A percentile compares a stretch with the other conserved stretches of the same genome.
These are phyloP conservation scores for Aquilaria yunnanensis DNA, from an alignment of 345 rosid genomes.

Conservation along the genomic window DNA sequence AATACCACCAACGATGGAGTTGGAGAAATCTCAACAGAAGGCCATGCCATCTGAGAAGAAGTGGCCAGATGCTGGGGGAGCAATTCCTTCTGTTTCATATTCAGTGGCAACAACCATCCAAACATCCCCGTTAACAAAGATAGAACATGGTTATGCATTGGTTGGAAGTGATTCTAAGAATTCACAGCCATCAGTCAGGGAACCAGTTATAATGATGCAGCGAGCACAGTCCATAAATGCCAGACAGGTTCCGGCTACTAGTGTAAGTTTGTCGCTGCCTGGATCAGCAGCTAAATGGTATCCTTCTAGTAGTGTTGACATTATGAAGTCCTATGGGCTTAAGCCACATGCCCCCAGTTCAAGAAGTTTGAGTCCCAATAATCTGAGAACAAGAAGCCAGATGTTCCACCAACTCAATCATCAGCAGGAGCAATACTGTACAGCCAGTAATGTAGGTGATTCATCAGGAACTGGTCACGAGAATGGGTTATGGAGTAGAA, in stretches of 20 bases:
- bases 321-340: slow-evolving; percentile 49
- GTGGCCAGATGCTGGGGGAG: slow-evolving; percentile 37
- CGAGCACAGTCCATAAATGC: slow-evolving; percentile 49
- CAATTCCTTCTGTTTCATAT: slow-evolving; percentile 38
- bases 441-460: slow-evolving; percentile 34
- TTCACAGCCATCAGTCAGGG: slow-evolving; percentile 43
- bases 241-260: slow-evolving; percentile 40
- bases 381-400: slow-evolving; percentile 35
- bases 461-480: slow-evolving; percentile 38
- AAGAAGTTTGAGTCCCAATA: slow-evolving; percentile 35
- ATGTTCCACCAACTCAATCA: slow-evolving; percentile 49
- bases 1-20: slow-evolving; percentile 51
- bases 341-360: slow-evolving; percentile 32
- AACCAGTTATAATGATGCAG: slow-evolving; percentile 66
- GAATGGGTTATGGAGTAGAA: slow-evolving; percentile 49
- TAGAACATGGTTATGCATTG: slow-evolving; percentile 41
- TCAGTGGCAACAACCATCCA: slow-evolving; percentile 52
- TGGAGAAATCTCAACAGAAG: slow-evolving; percentile 57
- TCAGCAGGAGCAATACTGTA: slow-evolving; percentile 49
- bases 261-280: slow-evolving; percentile 44
- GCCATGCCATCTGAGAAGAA: slow-evolving; percentile 41
- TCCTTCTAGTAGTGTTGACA: slow-evolving; percentile 41
- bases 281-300: slow-evolving; percentile 44
- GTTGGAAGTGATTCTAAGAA: slow-evolving; percentile 46
- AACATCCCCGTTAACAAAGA: slow-evolving; percentile 38